phyloP scores from a whole-genome alignment of 1,284 basidiomycete species.

The Ceratobasidium sp. region DNA sequence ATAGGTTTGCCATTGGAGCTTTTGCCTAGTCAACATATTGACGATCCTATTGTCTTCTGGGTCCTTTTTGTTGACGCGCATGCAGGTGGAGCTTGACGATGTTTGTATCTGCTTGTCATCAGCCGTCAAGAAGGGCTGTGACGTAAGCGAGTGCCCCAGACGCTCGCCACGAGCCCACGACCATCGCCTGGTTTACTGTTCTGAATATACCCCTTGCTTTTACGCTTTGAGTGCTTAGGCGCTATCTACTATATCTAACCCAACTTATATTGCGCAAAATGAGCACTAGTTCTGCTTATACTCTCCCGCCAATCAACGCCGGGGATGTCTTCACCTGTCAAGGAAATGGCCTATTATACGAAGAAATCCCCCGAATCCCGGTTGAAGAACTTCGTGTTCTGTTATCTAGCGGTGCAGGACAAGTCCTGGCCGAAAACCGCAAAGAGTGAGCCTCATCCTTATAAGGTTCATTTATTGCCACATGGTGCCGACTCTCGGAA shows the following conservation, averaged over 20 bases:
- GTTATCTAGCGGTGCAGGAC: constrained; percentile 24
- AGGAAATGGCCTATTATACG: not conserved
- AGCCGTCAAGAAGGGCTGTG: not conserved
- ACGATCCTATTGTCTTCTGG: too few relatives aligned
- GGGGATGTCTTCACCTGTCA: constrained; percentile 17
- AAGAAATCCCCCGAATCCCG: not conserved
- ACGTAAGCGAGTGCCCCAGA: not conserved
- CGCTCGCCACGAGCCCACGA: constrained; percentile 1
- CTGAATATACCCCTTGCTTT: not conserved
- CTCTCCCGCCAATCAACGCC: constrained; percentile 42
- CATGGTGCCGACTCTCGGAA: not conserved
- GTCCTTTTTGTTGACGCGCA: too few relatives aligned
- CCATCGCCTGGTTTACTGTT: not conserved
- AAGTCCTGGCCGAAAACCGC: constrained; percentile 15
- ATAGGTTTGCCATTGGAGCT: too few relatives aligned
- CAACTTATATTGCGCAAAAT: not conserved
- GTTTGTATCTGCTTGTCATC: not conserved
- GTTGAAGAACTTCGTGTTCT: not conserved
- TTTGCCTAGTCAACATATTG: too few relatives aligned
- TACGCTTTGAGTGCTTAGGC: not conserved
- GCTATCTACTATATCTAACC: not conserved
- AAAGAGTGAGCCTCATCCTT: constrained; percentile 25
- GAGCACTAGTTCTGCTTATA: constrained; percentile 21
- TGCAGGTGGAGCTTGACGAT: not conserved
- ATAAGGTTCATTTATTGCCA: not conserved